Conservation (phyloP, 2,329 filamentous ascomycete species). For the Lasiodiplodia gonubiensis region DNA sequence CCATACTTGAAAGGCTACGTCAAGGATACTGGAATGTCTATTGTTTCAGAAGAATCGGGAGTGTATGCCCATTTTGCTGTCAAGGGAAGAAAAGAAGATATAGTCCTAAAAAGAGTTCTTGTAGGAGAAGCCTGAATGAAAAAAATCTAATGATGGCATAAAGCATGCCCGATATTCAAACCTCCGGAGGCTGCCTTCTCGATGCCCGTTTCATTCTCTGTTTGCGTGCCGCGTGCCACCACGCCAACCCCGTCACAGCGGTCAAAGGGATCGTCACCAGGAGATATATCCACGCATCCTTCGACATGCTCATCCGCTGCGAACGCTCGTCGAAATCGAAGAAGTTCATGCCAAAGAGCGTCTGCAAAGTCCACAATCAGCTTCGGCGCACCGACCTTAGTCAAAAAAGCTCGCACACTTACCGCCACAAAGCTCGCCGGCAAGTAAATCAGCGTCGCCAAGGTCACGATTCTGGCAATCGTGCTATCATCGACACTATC, state of each 20-base stretch:
- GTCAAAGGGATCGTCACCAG: conserved; percentile 17
- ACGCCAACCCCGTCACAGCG: conserved; percentile 10
- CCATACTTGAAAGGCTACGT: not conserved
- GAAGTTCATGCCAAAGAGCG: conserved; percentile 23
- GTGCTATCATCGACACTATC: conserved; percentile 20
- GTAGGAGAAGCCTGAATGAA: not conserved
- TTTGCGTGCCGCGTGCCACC: conserved; percentile 15
- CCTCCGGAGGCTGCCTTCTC: not conserved
- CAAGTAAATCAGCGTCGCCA: conserved; percentile 19
- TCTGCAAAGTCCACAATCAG: not conserved
- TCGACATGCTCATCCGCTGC: not conserved
- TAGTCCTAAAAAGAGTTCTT: not conserved
- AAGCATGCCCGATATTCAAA: not conserved
- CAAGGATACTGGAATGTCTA: not conserved
- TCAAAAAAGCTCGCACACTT: not conserved
- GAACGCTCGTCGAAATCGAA: conserved; percentile 8
- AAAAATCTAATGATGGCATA: not conserved
- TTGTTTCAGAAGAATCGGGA: not conserved
- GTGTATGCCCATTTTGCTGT: not conserved
- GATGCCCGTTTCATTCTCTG: conserved; percentile 7
- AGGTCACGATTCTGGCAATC: conserved; percentile 6
- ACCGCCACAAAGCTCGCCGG: conserved; percentile 23
- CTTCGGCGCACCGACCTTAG: not conserved
- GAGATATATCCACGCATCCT: conserved; percentile 14
- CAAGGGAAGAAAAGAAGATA: not conserved